Evolutionary conservation across 306 rosid genomes (phyloP), one percentile per base, ranked within the genome.

Genomic region (Castanea sativa): DNA sequence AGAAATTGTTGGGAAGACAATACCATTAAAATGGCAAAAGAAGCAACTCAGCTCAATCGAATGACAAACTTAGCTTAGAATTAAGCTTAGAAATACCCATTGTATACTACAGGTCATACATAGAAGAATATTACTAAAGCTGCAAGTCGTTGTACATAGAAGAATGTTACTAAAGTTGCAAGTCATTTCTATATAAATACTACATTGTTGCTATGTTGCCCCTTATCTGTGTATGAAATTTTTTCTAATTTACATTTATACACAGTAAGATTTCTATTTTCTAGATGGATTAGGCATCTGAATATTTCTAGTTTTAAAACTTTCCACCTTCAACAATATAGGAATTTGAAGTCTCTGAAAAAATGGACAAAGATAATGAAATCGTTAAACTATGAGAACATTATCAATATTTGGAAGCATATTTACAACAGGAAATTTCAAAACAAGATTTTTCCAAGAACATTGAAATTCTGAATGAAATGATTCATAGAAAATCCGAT

Each of bases 331-430:
- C 18, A 71, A 53, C 69, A 71, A 69, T 79, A 51, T 77, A 95
- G 99, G 99, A 95, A 91, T 81, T 89, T 69, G 98, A 92, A 86
- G 96, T 91, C 67, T 91, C 98, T 25, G 94, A 90, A 87, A 94
- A 95, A 83, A 95, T 92, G 98, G 98, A 95, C 16, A 97, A 95
- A 85, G 98, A 95, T 77, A 90, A 86, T 87, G 91, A 89, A 85
- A 76, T 92, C 80, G 91, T 95, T 82, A 94, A 90, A 83, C 94
- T 91, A 72, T 84, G 90, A 30, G 89, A 91, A 73, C 82, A 69
- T 76, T 91, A 88, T 79, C 91, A 89, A 69, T 84, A 76, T 77
- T 85, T 94, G 80, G 98, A 95, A 87, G 89, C 87, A 84, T 76
- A 90, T 80, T 75, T 92, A 84, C 89, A 89, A 80, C 92, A 89